Evolutionary conservation across 441 rosid species (phyloP).

Genomic region (Aleurites moluccanus): DNA sequence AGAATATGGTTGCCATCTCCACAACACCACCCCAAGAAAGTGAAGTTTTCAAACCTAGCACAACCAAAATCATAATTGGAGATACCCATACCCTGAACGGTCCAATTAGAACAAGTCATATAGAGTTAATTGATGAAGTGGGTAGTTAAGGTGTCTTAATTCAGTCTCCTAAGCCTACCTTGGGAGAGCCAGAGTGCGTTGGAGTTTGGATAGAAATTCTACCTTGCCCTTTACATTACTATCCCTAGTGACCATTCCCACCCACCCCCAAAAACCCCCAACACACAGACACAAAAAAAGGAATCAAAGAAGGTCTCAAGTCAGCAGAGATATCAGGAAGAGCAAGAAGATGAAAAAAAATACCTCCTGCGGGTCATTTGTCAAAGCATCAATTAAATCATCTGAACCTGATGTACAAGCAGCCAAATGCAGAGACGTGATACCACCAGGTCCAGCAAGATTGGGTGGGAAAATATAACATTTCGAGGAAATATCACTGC

Average conservation of each 20-base stretch:
- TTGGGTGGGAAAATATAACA: slow-evolving; percentile 62
- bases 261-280: not conserved
- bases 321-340: not conserved
- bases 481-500: slow-evolving; percentile 27
- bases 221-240: not conserved
- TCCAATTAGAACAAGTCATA: not conserved
- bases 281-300: not conserved
- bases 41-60: not conserved
- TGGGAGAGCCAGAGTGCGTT: not conserved
- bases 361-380: slow-evolving; percentile 88
- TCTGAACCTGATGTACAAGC: slow-evolving; percentile 68
- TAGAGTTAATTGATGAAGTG: not conserved
- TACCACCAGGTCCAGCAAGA: slow-evolving; percentile 68
- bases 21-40: not conserved
- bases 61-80: not conserved
- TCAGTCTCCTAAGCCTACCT: not conserved
- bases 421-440: slow-evolving; percentile 83
- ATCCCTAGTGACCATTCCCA: not conserved
- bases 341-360: not conserved
- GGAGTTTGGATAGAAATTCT: not conserved
- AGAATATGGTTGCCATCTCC: not conserved
- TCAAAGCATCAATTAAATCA: slow-evolving; percentile 65
- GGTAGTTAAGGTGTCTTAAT: not conserved
- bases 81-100: no score
- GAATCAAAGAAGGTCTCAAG: not conserved